These are phyloP conservation scores for Hyphodiscus sp. DNA, from an alignment of 2,329 filamentous ascomycete genomes.

Conservation along the genomic window DNA sequence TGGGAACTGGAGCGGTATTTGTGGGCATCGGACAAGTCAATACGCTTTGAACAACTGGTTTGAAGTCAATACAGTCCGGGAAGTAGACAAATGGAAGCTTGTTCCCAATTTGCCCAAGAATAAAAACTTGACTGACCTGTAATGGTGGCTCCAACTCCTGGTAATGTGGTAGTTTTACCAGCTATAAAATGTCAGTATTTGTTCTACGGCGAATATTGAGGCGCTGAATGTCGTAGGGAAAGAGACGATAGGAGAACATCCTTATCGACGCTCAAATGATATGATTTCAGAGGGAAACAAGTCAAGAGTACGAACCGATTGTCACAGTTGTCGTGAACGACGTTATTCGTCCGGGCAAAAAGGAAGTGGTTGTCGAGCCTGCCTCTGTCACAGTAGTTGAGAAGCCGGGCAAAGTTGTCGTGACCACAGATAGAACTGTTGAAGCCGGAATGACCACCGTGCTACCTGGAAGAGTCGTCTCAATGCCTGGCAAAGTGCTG, in stretches of 20 bases:
- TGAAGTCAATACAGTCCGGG: too few species aligned
- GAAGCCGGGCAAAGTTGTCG: not conserved
- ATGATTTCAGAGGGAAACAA: too few species aligned
- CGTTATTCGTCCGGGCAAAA: not conserved
- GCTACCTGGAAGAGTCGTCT: not conserved
- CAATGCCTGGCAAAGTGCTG: not conserved
- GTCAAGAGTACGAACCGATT: too few species aligned
- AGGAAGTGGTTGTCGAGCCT: conserved; percentile 1
- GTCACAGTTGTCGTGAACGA: conserved; percentile 12
- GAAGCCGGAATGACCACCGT: conserved; percentile 5
- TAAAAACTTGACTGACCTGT: conserved; percentile 2
- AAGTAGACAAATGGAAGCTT: too few species aligned
- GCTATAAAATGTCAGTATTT: not conserved
- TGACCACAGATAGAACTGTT: conserved; percentile 3
- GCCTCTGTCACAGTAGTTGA: conserved; percentile 1
- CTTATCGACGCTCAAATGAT: too few species aligned
- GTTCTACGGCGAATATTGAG: too few species aligned
- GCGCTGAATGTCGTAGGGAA: too few species aligned
- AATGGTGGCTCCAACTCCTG: conserved; percentile 5
- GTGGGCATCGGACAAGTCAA: conserved; percentile 21
- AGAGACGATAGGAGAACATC: too few species aligned
- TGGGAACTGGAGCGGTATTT: conserved; percentile 14
- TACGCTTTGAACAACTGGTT: too few species aligned
- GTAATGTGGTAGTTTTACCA: conserved; percentile 6
- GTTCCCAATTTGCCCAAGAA: too few species aligned